These are phyloP conservation scores for Aspergillus chevalieri DNA, from an alignment of 2,329 filamentous ascomycete genomes.

Conservation along the genomic window DNA sequence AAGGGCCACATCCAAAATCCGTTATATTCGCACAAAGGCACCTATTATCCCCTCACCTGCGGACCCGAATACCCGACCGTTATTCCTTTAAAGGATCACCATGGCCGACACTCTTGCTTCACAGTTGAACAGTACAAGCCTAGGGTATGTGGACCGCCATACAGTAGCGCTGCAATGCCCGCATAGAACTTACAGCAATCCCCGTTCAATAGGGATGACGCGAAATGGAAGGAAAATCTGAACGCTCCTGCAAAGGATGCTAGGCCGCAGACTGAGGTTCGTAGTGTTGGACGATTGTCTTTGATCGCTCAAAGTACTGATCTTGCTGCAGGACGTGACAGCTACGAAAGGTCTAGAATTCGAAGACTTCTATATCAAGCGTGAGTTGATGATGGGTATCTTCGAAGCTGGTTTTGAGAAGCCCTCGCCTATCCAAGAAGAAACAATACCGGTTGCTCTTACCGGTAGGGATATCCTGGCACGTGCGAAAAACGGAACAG, in stretches of 20 bases:
- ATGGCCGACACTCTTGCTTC: slow-evolving; percentile 42
- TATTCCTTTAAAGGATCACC: slow-evolving; percentile 12
- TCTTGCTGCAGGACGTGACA: slow-evolving; percentile 72
- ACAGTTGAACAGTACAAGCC: slow-evolving; percentile 40
- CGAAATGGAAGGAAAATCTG: slow-evolving; percentile 41
- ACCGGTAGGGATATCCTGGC: slow-evolving; percentile 93
- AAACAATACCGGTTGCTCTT: slow-evolving; percentile 92
- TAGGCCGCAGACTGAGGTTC: slow-evolving; percentile 46
- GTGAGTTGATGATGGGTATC: slow-evolving; percentile 96
- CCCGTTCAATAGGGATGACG: slow-evolving; percentile 26
- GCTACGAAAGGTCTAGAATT: slow-evolving; percentile 97
- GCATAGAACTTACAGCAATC: slow-evolving; percentile 9
- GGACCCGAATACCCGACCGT: neutral
- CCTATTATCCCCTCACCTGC: neutral
- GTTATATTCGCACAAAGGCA: neutral
- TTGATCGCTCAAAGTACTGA: slow-evolving; percentile 11
- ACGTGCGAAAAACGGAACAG: slow-evolving; percentile 95
- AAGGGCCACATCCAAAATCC: neutral
- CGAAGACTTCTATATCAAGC: slow-evolving; percentile 92
- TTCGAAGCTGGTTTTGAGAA: slow-evolving; percentile 99
- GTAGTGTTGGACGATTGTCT: slow-evolving; percentile 11
- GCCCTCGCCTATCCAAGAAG: slow-evolving; percentile 98
- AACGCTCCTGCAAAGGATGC: slow-evolving; percentile 44
- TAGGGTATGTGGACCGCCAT: slow-evolving; percentile 29
- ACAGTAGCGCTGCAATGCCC: slow-evolving; percentile 1